A percentile compares a stretch with the other conserved stretches of the same genome.
Evolutionary conservation across 257 asterid species (phyloP).

Genomic region (Solanum acaule): DNA sequence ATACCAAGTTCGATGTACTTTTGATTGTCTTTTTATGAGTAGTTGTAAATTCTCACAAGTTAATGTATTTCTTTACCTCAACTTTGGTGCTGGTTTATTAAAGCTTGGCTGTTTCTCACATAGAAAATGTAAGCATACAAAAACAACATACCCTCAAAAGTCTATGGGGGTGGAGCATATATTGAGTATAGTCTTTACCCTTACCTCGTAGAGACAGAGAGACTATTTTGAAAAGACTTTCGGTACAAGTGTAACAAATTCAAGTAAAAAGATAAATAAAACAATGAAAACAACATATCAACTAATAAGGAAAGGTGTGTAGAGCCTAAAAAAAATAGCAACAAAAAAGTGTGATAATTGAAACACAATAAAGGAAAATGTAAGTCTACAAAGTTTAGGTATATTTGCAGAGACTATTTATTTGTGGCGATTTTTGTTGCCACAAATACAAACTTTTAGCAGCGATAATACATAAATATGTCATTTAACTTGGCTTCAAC

Average conservation of each 20-base stretch:
- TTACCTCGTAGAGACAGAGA: neutral
- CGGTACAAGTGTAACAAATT: rapidly evolving
- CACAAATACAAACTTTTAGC: no score
- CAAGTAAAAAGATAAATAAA: no score
- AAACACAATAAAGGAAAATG: neutral
- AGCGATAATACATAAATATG: no score
- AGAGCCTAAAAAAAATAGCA: neutral
- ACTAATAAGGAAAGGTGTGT: neutral
- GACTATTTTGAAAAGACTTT: no score
- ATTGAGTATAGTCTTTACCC: neutral
- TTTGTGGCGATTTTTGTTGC: no score
- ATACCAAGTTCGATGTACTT: neutral
- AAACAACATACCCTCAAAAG: neutral
- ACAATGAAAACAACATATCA: neutral
- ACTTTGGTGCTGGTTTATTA: neutral
- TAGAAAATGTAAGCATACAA: neutral
- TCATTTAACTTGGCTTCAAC: no score
- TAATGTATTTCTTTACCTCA: neutral
- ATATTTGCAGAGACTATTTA: no score
- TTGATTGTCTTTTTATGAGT: neutral
- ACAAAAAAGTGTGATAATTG: neutral
- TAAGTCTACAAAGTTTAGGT: neutral
- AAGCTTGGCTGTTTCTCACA: neutral
- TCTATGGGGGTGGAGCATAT: neutral
- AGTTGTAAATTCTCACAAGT: neutral